These are phyloP conservation scores for Baorangia bicolor DNA, from an alignment of 768 basidiomycete genomes.

Conservation along the genomic window DNA sequence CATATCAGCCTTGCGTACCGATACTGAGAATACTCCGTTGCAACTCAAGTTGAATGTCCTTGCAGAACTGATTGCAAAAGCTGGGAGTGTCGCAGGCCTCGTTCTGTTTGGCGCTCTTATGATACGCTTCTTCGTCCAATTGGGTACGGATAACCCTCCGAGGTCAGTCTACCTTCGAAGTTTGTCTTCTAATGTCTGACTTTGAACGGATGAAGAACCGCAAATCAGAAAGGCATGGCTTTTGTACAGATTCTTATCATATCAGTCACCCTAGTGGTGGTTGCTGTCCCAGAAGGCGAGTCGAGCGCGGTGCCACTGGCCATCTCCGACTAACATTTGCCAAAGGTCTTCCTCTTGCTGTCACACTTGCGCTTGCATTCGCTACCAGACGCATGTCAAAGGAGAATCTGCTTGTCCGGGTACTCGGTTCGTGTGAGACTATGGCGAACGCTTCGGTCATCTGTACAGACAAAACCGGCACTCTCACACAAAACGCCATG, in stretches of 20 bases:
- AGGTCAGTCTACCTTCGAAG: conserved; percentile 40
- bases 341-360: conserved; percentile 87
- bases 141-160: conserved; percentile 57
- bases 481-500: conserved; percentile 95
- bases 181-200: conserved; percentile 3
- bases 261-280: conserved; percentile 86
- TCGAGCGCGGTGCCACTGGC: background rate
- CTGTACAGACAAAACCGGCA: conserved; percentile 96
- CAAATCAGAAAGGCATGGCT: conserved; percentile 81
- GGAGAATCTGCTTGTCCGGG: conserved; percentile 92
- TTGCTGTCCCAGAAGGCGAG: conserved; percentile 82
- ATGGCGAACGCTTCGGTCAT: conserved; percentile 98
- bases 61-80: conserved; percentile 94
- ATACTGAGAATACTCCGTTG: conserved; percentile 86
- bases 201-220: conserved; percentile 41
- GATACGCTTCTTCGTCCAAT: conserved; percentile 93
- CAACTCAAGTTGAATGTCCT: conserved; percentile 91
- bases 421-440: conserved; percentile 95
- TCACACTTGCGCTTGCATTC: conserved; percentile 94
- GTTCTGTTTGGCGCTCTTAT: conserved; percentile 80
- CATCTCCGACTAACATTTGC: background rate
- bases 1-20: conserved; percentile 73
- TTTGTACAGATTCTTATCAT: conserved; percentile 96
- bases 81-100: conserved; percentile 80
- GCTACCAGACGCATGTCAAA: conserved; percentile 98